A percentile compares a stretch with the other conserved stretches of the same genome.
Conservation (phyloP, 2,329 filamentous ascomycete species). For the Fusarium phyllophilum region DNA sequence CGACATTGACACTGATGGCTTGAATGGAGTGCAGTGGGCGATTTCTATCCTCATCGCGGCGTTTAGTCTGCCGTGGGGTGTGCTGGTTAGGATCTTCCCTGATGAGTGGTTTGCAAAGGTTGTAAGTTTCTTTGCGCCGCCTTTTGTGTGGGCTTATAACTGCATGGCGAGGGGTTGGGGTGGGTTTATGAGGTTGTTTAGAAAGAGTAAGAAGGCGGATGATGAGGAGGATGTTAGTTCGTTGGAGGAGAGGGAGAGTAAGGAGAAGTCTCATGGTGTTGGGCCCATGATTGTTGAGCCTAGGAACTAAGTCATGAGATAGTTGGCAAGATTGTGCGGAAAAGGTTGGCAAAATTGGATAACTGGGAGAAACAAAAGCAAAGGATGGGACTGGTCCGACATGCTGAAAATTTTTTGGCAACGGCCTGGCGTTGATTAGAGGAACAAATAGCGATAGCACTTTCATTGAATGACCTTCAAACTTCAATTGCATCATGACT, state of each 20-base stretch:
- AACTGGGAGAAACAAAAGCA: not conserved
- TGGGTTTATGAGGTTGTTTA: not conserved
- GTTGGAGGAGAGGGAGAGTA: not conserved
- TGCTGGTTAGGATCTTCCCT: slow-evolving; percentile 7
- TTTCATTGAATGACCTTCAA: not conserved
- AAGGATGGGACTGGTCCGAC: not conserved
- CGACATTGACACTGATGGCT: slow-evolving; percentile 67
- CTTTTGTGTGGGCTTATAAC: slow-evolving; percentile 4
- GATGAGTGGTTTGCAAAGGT: slow-evolving; percentile 21
- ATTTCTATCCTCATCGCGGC: slow-evolving; percentile 73
- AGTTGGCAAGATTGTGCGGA: rapidly evolving
- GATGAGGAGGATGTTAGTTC: not conserved
- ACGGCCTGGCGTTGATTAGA: not conserved
- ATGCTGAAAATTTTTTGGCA: not conserved
- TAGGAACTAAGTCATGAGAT: not conserved
- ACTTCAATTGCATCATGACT: not conserved
- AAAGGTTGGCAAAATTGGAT: not conserved
- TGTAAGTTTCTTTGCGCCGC: slow-evolving; percentile 4
- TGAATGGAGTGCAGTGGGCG: slow-evolving; percentile 84
- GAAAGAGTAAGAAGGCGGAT: not conserved
- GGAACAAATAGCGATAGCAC: not conserved
- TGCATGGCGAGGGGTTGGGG: not conserved
- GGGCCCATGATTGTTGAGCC: slow-evolving; percentile 11
- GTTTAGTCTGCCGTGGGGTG: slow-evolving; percentile 15
- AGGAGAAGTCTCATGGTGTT: not conserved